Evolutionary conservation across 345 rosid species (phyloP).

Genomic region (Linum usitatissimum): DNA sequence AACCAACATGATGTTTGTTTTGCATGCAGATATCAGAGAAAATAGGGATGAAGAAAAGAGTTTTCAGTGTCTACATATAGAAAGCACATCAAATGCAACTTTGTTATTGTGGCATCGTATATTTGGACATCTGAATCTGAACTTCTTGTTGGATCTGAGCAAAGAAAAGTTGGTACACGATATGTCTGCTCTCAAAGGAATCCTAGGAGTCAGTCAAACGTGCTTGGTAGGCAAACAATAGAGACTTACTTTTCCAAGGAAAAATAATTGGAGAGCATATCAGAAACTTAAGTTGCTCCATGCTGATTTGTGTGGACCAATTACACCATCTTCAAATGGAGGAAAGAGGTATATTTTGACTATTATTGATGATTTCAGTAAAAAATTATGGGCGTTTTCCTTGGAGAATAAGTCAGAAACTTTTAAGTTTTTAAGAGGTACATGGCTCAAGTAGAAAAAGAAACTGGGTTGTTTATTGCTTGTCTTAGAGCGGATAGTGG

Average conservation of each 20-base stretch:
- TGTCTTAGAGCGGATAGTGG: too few relatives aligned
- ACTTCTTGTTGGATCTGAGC: background rate
- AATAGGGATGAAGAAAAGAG: background rate
- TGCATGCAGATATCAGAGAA: background rate
- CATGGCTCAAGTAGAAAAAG: too few relatives aligned
- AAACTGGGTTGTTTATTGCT: too few relatives aligned
- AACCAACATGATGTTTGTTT: background rate
- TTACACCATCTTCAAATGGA: too few relatives aligned
- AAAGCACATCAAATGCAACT: too few relatives aligned
- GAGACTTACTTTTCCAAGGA: background rate
- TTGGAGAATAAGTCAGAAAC: background rate
- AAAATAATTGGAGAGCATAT: background rate
- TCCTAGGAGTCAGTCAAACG: background rate
- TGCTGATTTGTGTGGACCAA: slow-evolving; percentile 1
- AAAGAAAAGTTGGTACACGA: background rate
- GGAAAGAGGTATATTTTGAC: too few relatives aligned
- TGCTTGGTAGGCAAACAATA: too few relatives aligned
- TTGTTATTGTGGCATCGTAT: background rate
- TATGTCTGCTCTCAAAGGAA: background rate
- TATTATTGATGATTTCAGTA: background rate
- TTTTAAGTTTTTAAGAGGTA: too few relatives aligned
- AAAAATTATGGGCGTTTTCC: background rate
- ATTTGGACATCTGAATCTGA: background rate
- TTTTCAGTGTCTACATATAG: background rate
- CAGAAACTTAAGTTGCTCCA: background rate